Base-by-base conservation (phyloP, 1,284 basidiomycete genomes). In the Schizopora paradoxa region DNA sequence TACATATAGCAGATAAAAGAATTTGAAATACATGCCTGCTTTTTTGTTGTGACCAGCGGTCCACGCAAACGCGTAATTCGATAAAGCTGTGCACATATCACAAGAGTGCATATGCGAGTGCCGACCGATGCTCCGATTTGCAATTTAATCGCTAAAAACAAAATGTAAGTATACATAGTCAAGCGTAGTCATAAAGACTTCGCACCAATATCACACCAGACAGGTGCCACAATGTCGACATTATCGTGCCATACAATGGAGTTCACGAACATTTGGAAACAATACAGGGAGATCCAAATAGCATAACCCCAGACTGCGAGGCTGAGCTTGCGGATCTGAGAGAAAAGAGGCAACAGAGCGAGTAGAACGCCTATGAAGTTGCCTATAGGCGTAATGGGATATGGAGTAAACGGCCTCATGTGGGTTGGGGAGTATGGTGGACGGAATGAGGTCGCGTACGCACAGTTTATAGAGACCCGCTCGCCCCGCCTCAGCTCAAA, bases 131-230 rank as follows among this genome's bases (percentile, higher is more conserved):
- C 18, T 16, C 22, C 3, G 33, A 16, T 35, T 10, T 22, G 11
- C 22, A 16, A 22, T 5, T 10, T 22, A 7, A 19, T 16, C 33
- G 14, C 14, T 35, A 3, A 35, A 35, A 10, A 35, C 13, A 34
- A 6, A 14, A 5, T 13, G 18, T 10, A 3, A n/a, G 11, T 8
- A 35, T 13, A n/a, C n/a, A n/a, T n/a, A n/a, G n/a, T 4, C 4
- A 3, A 35, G 18, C 2, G 10, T 19, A 35, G 37, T 22, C 6
- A 26, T 6, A 40, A 23, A 21, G 14, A 14, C 5, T 14, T 22
- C 37, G 8, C 18, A 40, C 37, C 23, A 10, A 40, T 10, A 14
- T 40, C 37, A 26, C 37, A 40, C 37, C 37, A 40, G 14, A 40
- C 37, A 22, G 37, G 37, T 8, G 37, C 37, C 16, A 23, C 14